A percentile compares a stretch with the other conserved stretches of the same genome.
These are phyloP conservation scores for Lunasporangiospora selenospora DNA, from an alignment of 192 early-diverging fungal species.

Conservation along the genomic window DNA sequence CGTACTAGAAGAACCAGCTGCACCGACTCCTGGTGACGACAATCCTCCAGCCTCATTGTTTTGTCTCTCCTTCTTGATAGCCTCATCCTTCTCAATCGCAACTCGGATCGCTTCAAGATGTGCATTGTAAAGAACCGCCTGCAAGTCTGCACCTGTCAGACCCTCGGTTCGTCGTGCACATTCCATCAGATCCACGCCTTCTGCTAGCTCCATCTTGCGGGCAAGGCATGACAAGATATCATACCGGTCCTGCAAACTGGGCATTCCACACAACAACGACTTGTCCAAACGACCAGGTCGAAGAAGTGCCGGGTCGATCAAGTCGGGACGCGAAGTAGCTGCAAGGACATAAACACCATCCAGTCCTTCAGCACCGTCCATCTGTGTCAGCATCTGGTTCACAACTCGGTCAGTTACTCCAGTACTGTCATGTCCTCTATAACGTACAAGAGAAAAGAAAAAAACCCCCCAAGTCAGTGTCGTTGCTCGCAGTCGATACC, in stretches of 20 bases:
- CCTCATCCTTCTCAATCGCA: constrained; percentile 56
- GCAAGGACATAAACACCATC: constrained; percentile 97
- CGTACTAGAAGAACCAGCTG: not conserved
- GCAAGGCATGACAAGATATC: constrained; percentile 86
- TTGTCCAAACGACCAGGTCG: constrained; percentile 87
- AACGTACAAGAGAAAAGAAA: not conserved
- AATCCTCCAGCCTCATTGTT: constrained; percentile 5
- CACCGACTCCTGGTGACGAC: constrained; percentile 10
- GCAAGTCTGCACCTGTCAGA: constrained; percentile 93
- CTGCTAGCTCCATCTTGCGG: constrained; percentile 69
- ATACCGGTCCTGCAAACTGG: constrained; percentile 69
- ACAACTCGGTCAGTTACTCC: constrained; percentile 99
- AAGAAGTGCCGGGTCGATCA: constrained; percentile 83
- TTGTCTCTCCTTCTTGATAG: constrained; percentile 49
- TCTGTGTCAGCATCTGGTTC: constrained; percentile 97
- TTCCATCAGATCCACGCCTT: constrained; percentile 64
- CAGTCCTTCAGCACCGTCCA: constrained; percentile 98
- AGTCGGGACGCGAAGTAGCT: constrained; percentile 88
- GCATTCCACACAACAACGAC: constrained; percentile 87
- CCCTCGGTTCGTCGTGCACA: constrained; percentile 74
- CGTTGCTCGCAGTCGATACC: not conserved
- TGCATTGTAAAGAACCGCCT: constrained; percentile 92
- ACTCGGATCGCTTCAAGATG: constrained; percentile 91
- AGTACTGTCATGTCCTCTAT: constrained; percentile 95
- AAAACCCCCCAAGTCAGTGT: not conserved